Evolutionary conservation across 495 filamentous ascomycete species (phyloP).

Genomic region (Stereocaulon alpinum): DNA sequence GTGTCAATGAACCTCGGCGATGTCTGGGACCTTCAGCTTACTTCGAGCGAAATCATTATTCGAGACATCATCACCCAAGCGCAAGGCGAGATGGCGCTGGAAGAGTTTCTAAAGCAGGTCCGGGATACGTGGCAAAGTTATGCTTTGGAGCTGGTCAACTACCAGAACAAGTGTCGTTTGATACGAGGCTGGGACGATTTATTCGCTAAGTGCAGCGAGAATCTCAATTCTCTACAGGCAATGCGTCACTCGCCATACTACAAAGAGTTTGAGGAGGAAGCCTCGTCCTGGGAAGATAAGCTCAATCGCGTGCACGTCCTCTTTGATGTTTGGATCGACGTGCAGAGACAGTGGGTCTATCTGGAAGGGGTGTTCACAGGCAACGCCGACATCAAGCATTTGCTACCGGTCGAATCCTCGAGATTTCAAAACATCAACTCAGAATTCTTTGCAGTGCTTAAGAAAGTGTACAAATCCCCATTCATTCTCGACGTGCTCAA

Average conservation of each 20-base stretch:
- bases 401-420: conserved; percentile 89
- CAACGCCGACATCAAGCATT: conserved; percentile 97
- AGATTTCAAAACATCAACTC: conserved; percentile 98
- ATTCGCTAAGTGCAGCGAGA: conserved; percentile 96
- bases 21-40: conserved; percentile 93
- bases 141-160: conserved; percentile 84
- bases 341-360: conserved; percentile 98
- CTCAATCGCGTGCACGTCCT: conserved; percentile 93
- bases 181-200: conserved; percentile 98
- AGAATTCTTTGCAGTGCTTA: conserved; percentile 95
- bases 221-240: conserved; percentile 91
- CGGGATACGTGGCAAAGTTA: conserved; percentile 96
- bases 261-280: conserved; percentile 97
- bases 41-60: conserved; percentile 74
- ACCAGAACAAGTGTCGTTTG: conserved; percentile 93
- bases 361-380: conserved; percentile 97
- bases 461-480: conserved; percentile 92
- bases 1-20: conserved; percentile 91
- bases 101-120: conserved; percentile 95
- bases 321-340: conserved; percentile 99
- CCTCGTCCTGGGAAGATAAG: conserved; percentile 93
- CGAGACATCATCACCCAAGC: conserved; percentile 89
- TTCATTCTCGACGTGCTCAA: conserved; percentile 90
- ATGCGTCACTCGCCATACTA: conserved; percentile 99
- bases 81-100: conserved; percentile 95